Percentiles rank a stretch among this genome's conserved stretches.
These are phyloP conservation scores for Ogataea trehalophila DNA, from an alignment of 805 yeast genomes.

Conservation along the genomic window DNA sequence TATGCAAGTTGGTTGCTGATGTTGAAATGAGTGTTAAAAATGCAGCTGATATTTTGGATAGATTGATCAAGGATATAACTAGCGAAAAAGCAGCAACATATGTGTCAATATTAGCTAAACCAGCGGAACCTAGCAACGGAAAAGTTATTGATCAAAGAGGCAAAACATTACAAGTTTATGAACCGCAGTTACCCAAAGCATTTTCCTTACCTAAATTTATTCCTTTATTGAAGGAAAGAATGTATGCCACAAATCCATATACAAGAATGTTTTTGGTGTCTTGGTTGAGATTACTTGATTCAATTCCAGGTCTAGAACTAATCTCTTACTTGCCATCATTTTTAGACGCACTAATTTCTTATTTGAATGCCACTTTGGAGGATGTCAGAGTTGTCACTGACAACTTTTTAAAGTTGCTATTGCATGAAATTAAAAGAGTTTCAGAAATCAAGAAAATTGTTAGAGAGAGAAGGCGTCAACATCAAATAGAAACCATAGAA, in stretches of 20 bases:
- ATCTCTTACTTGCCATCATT: slow-evolving; percentile 86
- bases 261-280: slow-evolving; percentile 88
- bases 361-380: slow-evolving; percentile 74
- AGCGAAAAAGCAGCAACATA: slow-evolving; percentile 91
- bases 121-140: slow-evolving; percentile 35
- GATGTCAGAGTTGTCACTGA: slow-evolving; percentile 87
- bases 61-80: slow-evolving; percentile 89
- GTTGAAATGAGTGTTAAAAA: slow-evolving; percentile 87
- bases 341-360: slow-evolving; percentile 75
- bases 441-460: slow-evolving; percentile 59
- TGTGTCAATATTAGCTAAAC: slow-evolving; percentile 56
- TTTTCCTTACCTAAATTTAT: slow-evolving; percentile 84
- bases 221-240: slow-evolving; percentile 85
- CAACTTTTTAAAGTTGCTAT: slow-evolving; percentile 63
- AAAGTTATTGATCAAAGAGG: slow-evolving; percentile 52
- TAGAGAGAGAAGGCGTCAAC: slow-evolving; percentile 24
- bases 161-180: slow-evolving; percentile 54
- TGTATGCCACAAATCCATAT: slow-evolving; percentile 88
- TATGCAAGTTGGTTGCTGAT: slow-evolving; percentile 86
- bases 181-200: slow-evolving; percentile 57
- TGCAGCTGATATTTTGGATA: slow-evolving; percentile 89
- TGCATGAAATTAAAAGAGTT: slow-evolving; percentile 78
- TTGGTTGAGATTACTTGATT: slow-evolving; percentile 90
- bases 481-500: slow-evolving; percentile 3
- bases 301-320: slow-evolving; percentile 86